These are phyloP conservation scores for Saccharum spontaneum DNA, from an alignment of 176 grass and related monocot genomes.

Conservation along the genomic window DNA sequence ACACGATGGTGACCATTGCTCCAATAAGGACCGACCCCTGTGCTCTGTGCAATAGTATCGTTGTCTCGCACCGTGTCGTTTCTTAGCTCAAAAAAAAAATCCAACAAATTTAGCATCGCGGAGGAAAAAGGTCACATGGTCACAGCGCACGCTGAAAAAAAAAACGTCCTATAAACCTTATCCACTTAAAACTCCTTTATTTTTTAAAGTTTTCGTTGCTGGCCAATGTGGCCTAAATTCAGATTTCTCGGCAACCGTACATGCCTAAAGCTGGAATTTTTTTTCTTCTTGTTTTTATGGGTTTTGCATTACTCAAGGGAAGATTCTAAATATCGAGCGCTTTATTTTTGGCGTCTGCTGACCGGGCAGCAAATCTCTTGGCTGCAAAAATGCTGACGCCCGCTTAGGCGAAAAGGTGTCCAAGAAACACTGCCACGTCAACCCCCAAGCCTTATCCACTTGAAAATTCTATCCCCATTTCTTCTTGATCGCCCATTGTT, in stretches of 20 bases:
- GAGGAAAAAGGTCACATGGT: not conserved
- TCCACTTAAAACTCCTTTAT: not conserved
- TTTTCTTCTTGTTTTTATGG: not conserved
- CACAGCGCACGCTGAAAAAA: not conserved
- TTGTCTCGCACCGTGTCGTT: not conserved
- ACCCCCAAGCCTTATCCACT: not conserved
- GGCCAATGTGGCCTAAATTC: not conserved
- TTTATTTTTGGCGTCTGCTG: not conserved
- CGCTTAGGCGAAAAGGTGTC: not conserved
- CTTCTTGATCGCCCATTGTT: not conserved
- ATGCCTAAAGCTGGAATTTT: no score
- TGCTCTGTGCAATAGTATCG: not conserved
- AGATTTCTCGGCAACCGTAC: not conserved
- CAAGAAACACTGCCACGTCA: not conserved
- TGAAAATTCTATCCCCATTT: not conserved
- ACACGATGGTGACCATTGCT: not conserved
- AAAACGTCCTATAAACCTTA: constrained; percentile 1
- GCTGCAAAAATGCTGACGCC: not conserved
- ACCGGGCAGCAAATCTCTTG: not conserved
- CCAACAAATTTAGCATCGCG: not conserved
- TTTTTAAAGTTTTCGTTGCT: not conserved
- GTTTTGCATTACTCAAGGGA: not conserved
- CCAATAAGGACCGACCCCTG: not conserved
- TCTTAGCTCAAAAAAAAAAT: no score
- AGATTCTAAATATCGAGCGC: not conserved